Percentiles rank a stretch among this genome's conserved stretches.
Conservation (phyloP, 2,329 filamentous ascomycete species). For the Polytolypa hystricis region DNA sequence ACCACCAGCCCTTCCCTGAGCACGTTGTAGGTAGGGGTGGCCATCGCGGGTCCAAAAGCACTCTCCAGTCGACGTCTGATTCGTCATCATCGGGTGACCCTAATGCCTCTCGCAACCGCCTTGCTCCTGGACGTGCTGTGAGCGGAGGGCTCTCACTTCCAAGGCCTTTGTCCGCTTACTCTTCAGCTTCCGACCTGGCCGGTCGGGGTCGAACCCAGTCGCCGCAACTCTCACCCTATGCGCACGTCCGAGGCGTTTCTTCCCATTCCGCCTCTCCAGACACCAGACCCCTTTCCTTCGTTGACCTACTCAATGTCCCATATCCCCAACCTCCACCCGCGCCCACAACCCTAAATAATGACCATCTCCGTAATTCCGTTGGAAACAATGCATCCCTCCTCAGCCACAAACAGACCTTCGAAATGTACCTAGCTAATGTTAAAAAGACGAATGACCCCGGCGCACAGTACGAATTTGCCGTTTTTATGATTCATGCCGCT, state of each 20-base stretch:
- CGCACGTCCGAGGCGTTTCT: slow-evolving; percentile 40
- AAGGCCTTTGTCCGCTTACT: slow-evolving; percentile 67
- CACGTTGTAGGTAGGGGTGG: slow-evolving; percentile 12
- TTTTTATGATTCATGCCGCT: slow-evolving; percentile 84
- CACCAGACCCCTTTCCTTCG: slow-evolving; percentile 47
- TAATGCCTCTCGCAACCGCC: slow-evolving; percentile 47
- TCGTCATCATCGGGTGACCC: slow-evolving; percentile 36
- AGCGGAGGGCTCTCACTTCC: slow-evolving; percentile 48
- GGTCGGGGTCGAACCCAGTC: slow-evolving; percentile 50
- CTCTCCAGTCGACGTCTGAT: slow-evolving; percentile 19
- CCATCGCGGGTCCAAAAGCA: slow-evolving; percentile 19
- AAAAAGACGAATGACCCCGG: slow-evolving; percentile 90
- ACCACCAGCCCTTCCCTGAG: slow-evolving; percentile 38
- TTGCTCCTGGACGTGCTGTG: slow-evolving; percentile 44
- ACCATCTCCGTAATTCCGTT: slow-evolving; percentile 63
- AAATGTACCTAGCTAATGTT: slow-evolving; percentile 94
- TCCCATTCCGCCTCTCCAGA: slow-evolving; percentile 45
- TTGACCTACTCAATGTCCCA: slow-evolving; percentile 54
- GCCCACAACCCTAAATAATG: slow-evolving; percentile 61
- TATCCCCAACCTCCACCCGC: slow-evolving; percentile 70
- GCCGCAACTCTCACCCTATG: slow-evolving; percentile 39
- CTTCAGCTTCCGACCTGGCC: slow-evolving; percentile 57
- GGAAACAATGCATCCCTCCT: slow-evolving; percentile 86
- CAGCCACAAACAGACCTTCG: slow-evolving; percentile 83
- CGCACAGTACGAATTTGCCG: slow-evolving; percentile 91